phyloP scores from a whole-genome alignment of 2,329 filamentous ascomycete genomes.

The Cephalotrichum gorgonifer region DNA sequence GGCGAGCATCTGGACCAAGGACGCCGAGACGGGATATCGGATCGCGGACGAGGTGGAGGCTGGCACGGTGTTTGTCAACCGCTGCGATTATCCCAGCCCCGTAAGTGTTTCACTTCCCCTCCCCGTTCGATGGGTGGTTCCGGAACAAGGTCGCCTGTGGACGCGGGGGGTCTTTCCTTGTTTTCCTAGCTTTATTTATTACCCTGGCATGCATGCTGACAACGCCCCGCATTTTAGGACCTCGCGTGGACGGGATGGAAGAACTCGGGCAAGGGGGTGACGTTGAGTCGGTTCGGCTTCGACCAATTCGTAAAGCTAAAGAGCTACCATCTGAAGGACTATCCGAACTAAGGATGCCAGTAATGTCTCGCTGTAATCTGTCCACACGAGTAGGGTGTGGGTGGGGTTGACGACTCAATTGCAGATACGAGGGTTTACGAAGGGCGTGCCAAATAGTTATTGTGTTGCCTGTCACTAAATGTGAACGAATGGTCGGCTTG shows the following conservation, averaged over 20 bases:
- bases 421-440: neutral
- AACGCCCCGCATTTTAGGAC: slow-evolving; percentile 42
- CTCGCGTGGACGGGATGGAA: slow-evolving; percentile 98
- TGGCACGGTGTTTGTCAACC: slow-evolving; percentile 92
- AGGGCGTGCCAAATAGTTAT: too few relatives aligned
- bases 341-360: slow-evolving; percentile 51
- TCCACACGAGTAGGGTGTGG: neutral
- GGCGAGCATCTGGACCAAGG: slow-evolving; percentile 96
- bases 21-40: slow-evolving; percentile 62
- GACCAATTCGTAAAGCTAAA: slow-evolving; percentile 95
- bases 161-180: too few relatives aligned
- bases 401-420: too few relatives aligned
- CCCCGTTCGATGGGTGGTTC: neutral
- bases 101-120: slow-evolving; percentile 41
- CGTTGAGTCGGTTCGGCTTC: slow-evolving; percentile 80
- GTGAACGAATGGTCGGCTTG: too few relatives aligned
- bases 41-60: slow-evolving; percentile 77
- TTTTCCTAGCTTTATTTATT: too few relatives aligned
- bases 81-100: slow-evolving; percentile 83
- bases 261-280: slow-evolving; percentile 87
- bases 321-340: slow-evolving; percentile 88
- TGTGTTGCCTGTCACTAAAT: too few relatives aligned
- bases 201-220: slow-evolving; percentile 11
- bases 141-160: neutral
- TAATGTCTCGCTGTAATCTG: too few relatives aligned